Base-by-base conservation (phyloP, 345 rosid genomes). In the Salix dunnii region DNA sequence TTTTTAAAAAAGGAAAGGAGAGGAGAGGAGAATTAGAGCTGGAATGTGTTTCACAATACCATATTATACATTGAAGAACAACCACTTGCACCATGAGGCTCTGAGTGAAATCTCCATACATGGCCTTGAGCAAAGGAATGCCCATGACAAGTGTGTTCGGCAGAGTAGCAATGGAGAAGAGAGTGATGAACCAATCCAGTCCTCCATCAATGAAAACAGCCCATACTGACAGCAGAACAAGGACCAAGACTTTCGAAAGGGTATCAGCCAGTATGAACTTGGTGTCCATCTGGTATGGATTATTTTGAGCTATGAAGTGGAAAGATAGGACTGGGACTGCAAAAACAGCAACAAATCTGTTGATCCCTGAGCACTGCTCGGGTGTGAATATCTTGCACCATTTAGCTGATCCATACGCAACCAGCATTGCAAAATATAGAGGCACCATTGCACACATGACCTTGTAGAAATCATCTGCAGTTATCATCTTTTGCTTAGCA, bases 61-160 rank as follows among this genome's bases (percentile, higher is more conserved):
- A 86, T 62, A 88, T 83, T 49, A 86, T 83, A 72, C 89, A 86
- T 60, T 84, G 88, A 38, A 86, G 87, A 73, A 88, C 91, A 28
- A 86, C 85, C 13, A 88, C 79, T 75, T 88, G 91, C 67, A 88
- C 88, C 89, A 88, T 88, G 74, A 88, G 88, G 61, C 77, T 78
- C 72, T 81, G 84, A 42, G 89, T 84, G 83, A 82, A 86, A 10
- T 80, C 89, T 6, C 87, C 88, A 49, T 88, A 88, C 89, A 88
- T 88, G 72, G 88, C 86, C 71, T 83, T 76, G 28, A 88, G 83
- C 78, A 88, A 53, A 64, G 91, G 91, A n/a, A 88, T 88, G 6
- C 91, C 91, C 89, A 86, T 88, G 53, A 88, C 91, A 4, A 88
- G 84, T 3, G 91, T 88, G 76, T 88, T 88, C 6, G 91, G 91